These are phyloP conservation scores for Tardiomyces blankii DNA, from an alignment of 1,139 yeast species.

Conservation along the genomic window DNA sequence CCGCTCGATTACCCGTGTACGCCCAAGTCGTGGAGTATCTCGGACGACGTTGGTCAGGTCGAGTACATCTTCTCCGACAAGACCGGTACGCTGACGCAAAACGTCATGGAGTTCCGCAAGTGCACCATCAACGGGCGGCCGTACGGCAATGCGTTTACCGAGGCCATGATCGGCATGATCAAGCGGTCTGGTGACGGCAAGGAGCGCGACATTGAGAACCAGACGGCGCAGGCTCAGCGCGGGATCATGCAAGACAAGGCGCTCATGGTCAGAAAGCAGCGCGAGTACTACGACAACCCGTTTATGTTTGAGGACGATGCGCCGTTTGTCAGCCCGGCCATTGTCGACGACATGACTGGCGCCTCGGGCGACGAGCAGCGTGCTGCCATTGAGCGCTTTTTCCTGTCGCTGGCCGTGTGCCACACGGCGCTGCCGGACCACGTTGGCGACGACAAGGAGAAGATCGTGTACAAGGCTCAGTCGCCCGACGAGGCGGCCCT, in stretches of 20 bases:
- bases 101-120: slow-evolving; percentile 92
- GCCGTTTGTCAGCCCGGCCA: slow-evolving; percentile 56
- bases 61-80: slow-evolving; percentile 94
- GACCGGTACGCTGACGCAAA: slow-evolving; percentile 94
- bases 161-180: slow-evolving; percentile 84
- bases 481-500: slow-evolving; percentile 98
- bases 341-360: slow-evolving; percentile 26
- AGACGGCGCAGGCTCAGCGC: slow-evolving; percentile 19
- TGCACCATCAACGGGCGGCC: slow-evolving; percentile 77
- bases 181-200: slow-evolving; percentile 57
- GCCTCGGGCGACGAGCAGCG: slow-evolving; percentile 44
- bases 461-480: slow-evolving; percentile 70
- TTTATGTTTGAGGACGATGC: slow-evolving; percentile 50
- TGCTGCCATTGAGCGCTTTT: slow-evolving; percentile 45
- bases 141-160: slow-evolving; percentile 92
- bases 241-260: slow-evolving; percentile 48
- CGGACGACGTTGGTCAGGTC: slow-evolving; percentile 96
- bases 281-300: slow-evolving; percentile 37
- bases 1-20: slow-evolving; percentile 85
- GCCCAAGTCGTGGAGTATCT: slow-evolving; percentile 93
- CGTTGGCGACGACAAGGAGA: slow-evolving; percentile 16
- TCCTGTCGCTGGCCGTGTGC: slow-evolving; percentile 80
- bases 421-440: slow-evolving; percentile 79
- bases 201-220: slow-evolving; percentile 48
- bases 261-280: slow-evolving; percentile 49